Conservation (phyloP, 2,329 filamentous ascomycete species). For the Penicillium sp. region DNA sequence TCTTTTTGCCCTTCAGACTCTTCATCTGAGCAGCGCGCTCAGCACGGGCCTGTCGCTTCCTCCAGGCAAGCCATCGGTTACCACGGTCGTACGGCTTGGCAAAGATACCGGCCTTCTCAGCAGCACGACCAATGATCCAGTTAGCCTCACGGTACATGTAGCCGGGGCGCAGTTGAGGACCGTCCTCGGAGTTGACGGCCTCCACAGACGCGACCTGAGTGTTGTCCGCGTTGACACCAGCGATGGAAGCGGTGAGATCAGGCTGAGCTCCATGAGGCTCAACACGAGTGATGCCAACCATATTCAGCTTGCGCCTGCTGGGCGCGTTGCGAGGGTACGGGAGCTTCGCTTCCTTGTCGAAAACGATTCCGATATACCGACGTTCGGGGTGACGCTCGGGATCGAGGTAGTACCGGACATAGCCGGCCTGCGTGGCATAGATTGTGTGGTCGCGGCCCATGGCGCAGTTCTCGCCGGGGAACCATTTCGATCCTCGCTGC, state of each 20-base stretch:
- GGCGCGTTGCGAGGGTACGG: slow-evolving; percentile 73
- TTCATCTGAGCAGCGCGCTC: slow-evolving; percentile 54
- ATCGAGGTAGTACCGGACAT: slow-evolving; percentile 96
- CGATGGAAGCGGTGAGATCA: slow-evolving; percentile 25
- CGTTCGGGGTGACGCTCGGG: slow-evolving; percentile 76
- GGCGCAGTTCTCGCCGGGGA: slow-evolving; percentile 88
- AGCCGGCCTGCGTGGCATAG: slow-evolving; percentile 78
- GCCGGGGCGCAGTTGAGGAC: slow-evolving; percentile 49
- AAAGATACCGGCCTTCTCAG: slow-evolving; percentile 58
- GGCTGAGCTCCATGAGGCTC: slow-evolving; percentile 20
- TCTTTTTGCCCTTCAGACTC: slow-evolving; percentile 50
- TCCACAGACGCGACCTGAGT: slow-evolving; percentile 24
- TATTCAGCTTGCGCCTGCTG: slow-evolving; percentile 71
- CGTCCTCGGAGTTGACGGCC: slow-evolving; percentile 26
- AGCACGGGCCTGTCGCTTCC: slow-evolving; percentile 54
- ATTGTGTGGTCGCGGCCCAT: slow-evolving; percentile 98
- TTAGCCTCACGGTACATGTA: slow-evolving; percentile 66
- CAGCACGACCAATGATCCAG: slow-evolving; percentile 64
- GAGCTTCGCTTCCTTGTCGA: slow-evolving; percentile 75
- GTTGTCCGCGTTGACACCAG: slow-evolving; percentile 23
- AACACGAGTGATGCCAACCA: slow-evolving; percentile 55
- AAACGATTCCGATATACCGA: slow-evolving; percentile 92
- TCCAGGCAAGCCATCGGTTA: slow-evolving; percentile 65
- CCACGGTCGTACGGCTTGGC: slow-evolving; percentile 57
- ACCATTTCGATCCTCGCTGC: slow-evolving; percentile 92